Evolutionary conservation across 2,329 filamentous ascomycete genomes (phyloP).

Genomic region (Nemania sp.): DNA sequence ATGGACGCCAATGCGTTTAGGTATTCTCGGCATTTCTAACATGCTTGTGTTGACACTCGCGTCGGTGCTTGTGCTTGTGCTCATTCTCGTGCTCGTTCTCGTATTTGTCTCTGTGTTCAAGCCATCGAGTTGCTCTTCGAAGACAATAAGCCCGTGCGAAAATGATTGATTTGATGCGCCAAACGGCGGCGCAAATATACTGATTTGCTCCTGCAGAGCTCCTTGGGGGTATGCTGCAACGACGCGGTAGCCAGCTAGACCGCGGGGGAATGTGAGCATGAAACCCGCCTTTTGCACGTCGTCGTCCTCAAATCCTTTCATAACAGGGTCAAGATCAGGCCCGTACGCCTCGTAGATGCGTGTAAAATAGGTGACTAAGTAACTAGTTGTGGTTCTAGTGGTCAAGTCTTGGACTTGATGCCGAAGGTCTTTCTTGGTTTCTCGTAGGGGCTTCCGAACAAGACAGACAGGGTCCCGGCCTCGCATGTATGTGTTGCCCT

Average conservation of each 20-base stretch:
- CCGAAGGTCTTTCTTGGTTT: slow-evolving; percentile 1
- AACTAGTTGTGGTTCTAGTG: neutral
- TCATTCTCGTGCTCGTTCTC: neutral
- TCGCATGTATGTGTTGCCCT: slow-evolving; percentile 18
- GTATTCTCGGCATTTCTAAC: neutral
- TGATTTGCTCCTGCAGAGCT: slow-evolving; percentile 9
- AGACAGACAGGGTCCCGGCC: slow-evolving; percentile 12
- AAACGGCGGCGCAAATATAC: slow-evolving; percentile 9
- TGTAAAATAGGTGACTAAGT: slow-evolving; percentile 15
- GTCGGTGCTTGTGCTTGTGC: neutral
- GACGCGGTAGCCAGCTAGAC: slow-evolving; percentile 5
- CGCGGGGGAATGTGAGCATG: slow-evolving; percentile 14
- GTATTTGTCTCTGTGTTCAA: neutral
- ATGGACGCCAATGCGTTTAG: slow-evolving; percentile 2
- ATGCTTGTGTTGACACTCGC: neutral
- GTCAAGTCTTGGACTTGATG: slow-evolving; percentile 10
- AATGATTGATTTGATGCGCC: neutral
- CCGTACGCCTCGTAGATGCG: slow-evolving; percentile 13
- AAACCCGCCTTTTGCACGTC: slow-evolving; percentile 11
- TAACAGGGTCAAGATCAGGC: slow-evolving; percentile 5
- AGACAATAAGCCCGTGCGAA: slow-evolving; percentile 12
- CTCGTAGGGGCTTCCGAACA: slow-evolving; percentile 4
- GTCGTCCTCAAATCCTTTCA: slow-evolving; percentile 15
- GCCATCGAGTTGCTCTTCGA: neutral
- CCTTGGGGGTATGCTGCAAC: slow-evolving; percentile 2